Evolutionary conservation across 768 basidiomycete species (phyloP).

Genomic region (Podaxis sp.): DNA sequence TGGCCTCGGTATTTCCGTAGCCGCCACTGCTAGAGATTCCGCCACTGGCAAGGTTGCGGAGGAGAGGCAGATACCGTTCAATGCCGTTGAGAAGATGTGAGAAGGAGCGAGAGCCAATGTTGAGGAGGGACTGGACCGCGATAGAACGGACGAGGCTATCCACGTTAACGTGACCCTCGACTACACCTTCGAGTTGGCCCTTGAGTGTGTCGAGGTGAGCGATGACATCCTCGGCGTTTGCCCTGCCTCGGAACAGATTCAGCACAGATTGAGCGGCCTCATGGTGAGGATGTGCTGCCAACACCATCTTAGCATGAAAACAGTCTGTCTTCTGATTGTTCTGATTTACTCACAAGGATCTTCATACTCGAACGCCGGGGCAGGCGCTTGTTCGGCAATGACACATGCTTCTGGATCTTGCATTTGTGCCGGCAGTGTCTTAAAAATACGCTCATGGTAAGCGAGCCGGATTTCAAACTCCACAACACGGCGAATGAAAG

Average conservation of each 20-base stretch:
- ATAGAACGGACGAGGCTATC: constrained; percentile 73
- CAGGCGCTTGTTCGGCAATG: constrained; percentile 71
- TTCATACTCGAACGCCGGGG: constrained; percentile 82
- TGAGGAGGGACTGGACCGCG: constrained; percentile 82
- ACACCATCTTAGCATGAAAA: constrained; percentile 9
- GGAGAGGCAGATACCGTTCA: constrained; percentile 84
- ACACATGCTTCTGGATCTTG: constrained; percentile 60
- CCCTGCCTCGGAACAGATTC: constrained; percentile 76
- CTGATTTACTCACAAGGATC: constrained; percentile 56
- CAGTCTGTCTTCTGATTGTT: not conserved
- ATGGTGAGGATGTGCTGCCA: constrained; percentile 72
- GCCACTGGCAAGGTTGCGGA: constrained; percentile 62
- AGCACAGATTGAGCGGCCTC: constrained; percentile 80
- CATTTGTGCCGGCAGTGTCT: constrained; percentile 84
- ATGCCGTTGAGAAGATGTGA: constrained; percentile 97
- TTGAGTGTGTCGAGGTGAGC: constrained; percentile 70
- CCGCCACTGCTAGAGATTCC: constrained; percentile 36
- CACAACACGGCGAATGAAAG: constrained; percentile 83
- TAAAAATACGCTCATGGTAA: constrained; percentile 90
- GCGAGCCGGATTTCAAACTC: constrained; percentile 90
- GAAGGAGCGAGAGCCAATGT: constrained; percentile 93
- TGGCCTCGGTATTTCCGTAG: constrained; percentile 51
- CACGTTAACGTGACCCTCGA: constrained; percentile 58
- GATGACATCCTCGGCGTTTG: constrained; percentile 80
- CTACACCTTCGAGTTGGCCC: constrained; percentile 58